A percentile compares a stretch with the other conserved stretches of the same genome.
Conservation (phyloP, 306 rosid genomes). For the Pyrus pyrifolia region DNA sequence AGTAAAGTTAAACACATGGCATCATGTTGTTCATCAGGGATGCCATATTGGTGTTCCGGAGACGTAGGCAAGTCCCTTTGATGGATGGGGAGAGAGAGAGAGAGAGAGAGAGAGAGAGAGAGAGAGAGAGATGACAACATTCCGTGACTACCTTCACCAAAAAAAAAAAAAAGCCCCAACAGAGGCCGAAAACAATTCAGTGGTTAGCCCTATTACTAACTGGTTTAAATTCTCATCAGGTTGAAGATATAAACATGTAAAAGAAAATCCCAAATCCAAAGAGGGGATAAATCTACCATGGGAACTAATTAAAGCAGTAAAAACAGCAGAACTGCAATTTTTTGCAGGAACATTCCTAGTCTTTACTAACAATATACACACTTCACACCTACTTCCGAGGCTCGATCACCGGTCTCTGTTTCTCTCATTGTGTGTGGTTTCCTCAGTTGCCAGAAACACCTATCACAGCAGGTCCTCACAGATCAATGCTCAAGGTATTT, state of each 20-base stretch:
- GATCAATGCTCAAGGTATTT: conserved; percentile 19
- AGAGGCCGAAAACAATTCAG: conserved; percentile 12
- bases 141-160: not conserved
- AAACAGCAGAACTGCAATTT: conserved; percentile 7
- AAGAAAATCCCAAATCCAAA: conserved; percentile 1
- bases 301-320: conserved; percentile 3
- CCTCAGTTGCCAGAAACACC: conserved; percentile 17
- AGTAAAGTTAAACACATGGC: not conserved
- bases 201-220: conserved; percentile 20
- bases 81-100: not conserved
- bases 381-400: conserved; percentile 6
- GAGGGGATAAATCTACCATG: not conserved
- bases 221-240: conserved; percentile 1
- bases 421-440: not conserved
- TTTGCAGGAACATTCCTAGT: conserved; percentile 10
- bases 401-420: not conserved
- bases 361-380: conserved; percentile 18
- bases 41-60: too few relatives aligned
- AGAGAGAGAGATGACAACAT: not conserved
- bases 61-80: not conserved
- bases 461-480: conserved; percentile 3
- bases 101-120: too few relatives aligned
- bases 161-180: not conserved
- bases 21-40: not conserved
- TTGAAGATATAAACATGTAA: conserved; percentile 25